phyloP scores from a whole-genome alignment of 1,284 basidiomycete species.

The Athelia psychrophila region DNA sequence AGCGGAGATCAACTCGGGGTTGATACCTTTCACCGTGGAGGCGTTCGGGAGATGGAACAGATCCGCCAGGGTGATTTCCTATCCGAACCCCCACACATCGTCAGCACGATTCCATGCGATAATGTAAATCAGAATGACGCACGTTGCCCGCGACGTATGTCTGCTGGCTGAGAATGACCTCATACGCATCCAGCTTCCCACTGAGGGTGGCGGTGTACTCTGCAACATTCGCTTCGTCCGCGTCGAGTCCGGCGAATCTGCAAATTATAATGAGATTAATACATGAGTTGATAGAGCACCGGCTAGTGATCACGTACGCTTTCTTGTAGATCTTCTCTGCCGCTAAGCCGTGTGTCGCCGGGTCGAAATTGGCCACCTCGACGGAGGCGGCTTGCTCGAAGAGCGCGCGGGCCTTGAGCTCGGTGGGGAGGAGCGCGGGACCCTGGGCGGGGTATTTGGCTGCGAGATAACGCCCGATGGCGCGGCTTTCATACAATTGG shows the following conservation, averaged over 20 bases:
- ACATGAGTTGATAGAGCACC: too few relatives aligned
- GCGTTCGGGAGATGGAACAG: too few relatives aligned
- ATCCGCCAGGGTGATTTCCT: too few relatives aligned
- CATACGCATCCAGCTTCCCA: slow-evolving; percentile 39
- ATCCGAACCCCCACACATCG: too few relatives aligned
- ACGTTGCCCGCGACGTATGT: slow-evolving; percentile 46
- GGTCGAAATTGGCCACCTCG: slow-evolving; percentile 39
- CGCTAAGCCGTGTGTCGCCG: slow-evolving; percentile 25
- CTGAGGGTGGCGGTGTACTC: slow-evolving; percentile 22
- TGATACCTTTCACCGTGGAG: too few relatives aligned
- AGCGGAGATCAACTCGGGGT: too few relatives aligned
- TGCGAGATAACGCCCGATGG: slow-evolving; percentile 38
- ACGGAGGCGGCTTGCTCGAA: slow-evolving; percentile 44
- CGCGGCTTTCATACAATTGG: slow-evolving; percentile 36
- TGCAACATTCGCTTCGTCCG: slow-evolving; percentile 25
- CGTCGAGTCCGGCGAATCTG: slow-evolving; percentile 7
- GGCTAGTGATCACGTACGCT: too few relatives aligned
- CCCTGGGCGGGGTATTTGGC: slow-evolving; percentile 29
- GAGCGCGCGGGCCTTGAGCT: slow-evolving; percentile 28
- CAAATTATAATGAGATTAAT: too few relatives aligned
- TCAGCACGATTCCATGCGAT: too few relatives aligned
- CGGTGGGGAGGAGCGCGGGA: slow-evolving; percentile 26
- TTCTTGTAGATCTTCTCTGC: slow-evolving; percentile 23
- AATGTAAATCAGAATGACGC: too few relatives aligned
- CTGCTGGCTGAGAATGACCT: slow-evolving; percentile 42